These are phyloP conservation scores for Xylariaceae sp. DNA, from an alignment of 2,329 filamentous ascomycete genomes.

Conservation along the genomic window DNA sequence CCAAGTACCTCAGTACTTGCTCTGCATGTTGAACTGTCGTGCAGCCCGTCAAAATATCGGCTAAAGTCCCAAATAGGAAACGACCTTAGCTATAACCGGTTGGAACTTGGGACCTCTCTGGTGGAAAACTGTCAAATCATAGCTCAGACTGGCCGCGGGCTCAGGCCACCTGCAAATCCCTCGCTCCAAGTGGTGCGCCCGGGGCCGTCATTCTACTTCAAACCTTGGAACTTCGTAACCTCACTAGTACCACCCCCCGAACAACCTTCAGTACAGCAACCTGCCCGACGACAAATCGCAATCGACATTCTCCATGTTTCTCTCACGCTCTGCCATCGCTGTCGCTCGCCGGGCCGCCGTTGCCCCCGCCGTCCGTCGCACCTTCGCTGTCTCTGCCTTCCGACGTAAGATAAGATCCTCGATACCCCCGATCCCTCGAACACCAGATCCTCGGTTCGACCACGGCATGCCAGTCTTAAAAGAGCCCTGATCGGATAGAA, in stretches of 20 bases:
- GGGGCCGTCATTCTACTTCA: not conserved
- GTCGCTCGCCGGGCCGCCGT: constrained; percentile 56
- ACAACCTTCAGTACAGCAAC: constrained; percentile 10
- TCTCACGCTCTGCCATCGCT: constrained; percentile 57
- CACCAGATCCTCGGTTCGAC: too few relatives aligned
- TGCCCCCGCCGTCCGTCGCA: constrained; percentile 49
- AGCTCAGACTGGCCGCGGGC: not conserved
- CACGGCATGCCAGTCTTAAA: too few relatives aligned
- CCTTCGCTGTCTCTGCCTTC: constrained; percentile 54
- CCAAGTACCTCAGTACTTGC: constrained; percentile 1
- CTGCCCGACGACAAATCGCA: constrained; percentile 14
- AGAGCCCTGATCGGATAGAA: too few relatives aligned
- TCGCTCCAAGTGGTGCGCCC: constrained; percentile 12
- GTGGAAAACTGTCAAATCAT: constrained; percentile 30
- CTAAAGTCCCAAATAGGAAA: constrained; percentile 15
- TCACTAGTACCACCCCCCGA: constrained; percentile 8
- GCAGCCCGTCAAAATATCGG: constrained; percentile 17
- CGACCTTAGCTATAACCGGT: constrained; percentile 10
- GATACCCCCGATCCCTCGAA: too few relatives aligned
- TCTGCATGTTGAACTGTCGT: not conserved
- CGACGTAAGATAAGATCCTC: constrained; percentile 62
- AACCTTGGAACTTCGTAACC: constrained; percentile 6
- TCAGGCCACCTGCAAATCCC: constrained; percentile 45
- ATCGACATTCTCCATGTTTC: constrained; percentile 47
- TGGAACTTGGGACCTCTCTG: constrained; percentile 9